A percentile compares a stretch with the other conserved stretches of the same genome.
Conservation (phyloP, 1,139 yeast species). For the Scheffersomyces lignicola region DNA sequence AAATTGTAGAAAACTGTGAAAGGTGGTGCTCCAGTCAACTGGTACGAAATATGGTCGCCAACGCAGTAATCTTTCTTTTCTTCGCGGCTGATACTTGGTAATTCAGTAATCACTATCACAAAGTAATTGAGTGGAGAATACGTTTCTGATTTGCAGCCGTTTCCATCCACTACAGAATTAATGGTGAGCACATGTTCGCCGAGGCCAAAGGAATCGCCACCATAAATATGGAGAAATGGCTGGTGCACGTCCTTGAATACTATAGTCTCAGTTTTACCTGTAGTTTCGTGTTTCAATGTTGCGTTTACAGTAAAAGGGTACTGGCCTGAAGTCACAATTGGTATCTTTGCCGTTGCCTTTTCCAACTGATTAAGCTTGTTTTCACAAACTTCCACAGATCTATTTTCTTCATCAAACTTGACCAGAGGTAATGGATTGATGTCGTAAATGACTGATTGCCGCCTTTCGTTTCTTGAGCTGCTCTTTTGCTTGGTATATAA, state of each 20-base stretch:
- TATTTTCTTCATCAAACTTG: conserved; percentile 47
- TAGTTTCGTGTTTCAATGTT: conserved; percentile 44
- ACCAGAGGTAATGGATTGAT: conserved; percentile 65
- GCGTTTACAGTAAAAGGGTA: conserved; percentile 65
- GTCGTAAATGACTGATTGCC: conserved; percentile 50
- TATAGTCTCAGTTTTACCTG: conserved; percentile 16
- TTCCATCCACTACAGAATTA: conserved; percentile 59
- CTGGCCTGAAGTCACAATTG: conserved; percentile 54
- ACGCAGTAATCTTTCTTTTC: conserved; percentile 68
- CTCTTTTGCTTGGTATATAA: conserved; percentile 54
- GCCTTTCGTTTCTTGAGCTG: conserved; percentile 20
- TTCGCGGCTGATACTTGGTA: conserved; percentile 60
- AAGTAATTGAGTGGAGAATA: conserved; percentile 35
- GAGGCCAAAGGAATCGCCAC: conserved; percentile 17
- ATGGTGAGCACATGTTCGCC: conserved; percentile 63
- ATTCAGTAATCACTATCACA: conserved; percentile 65
- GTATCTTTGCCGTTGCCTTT: conserved; percentile 43
- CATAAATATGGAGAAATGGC: conserved; percentile 16
- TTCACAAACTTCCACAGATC: conserved; percentile 58
- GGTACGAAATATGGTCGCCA: conserved; percentile 83
- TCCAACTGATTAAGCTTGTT: conserved; percentile 34
- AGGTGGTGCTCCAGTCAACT: conserved; percentile 78
- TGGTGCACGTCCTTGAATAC: conserved; percentile 16
- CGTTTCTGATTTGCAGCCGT: conserved; percentile 62
- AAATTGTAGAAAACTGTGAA: conserved; percentile 74